Base-by-base conservation (phyloP, 1,284 basidiomycete genomes). In the Leccinum angustisporum region DNA sequence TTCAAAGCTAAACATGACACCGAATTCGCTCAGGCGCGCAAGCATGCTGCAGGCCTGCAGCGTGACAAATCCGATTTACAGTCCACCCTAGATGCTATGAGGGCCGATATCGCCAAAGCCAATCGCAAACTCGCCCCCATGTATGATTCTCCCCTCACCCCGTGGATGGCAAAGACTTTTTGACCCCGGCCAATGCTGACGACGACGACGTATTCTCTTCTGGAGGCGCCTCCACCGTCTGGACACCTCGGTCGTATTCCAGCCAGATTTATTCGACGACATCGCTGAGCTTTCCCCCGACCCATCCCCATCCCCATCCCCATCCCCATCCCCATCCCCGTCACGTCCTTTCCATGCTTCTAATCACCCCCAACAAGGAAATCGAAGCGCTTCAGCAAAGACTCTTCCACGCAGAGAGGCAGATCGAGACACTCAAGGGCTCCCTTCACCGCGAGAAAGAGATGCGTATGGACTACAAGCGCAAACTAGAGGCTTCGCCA, bases 61-160 rank as follows among this genome's bases (percentile, higher is more conserved):
- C 86, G 97, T 62, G 96, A 99, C 74, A 95, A 96, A 76, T 90
- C 87, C 48, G 97, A 99, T 69, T 80, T 98, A 13, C 91, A 97
- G 72, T 85, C 88, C 65, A 81, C 88, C 16, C 80, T 98, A 36
- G 91, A 93, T 63, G 80, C 84, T 7, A 78, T 94, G 72, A 92
- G 91, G 73, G 80, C 79, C 0, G 91, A 95, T 57, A 76, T 86
- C 56, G 81, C 83, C 3, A 85, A 86, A 61, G 85, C 85, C 27
- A 82, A 79, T 25, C 80, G 84, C 34, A 79, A 84, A 31, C 79
- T 87, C 5, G 73, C 72, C 4, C 85, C 85, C 43, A 83, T 83
- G 50, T 88, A 86, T 67, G 86, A 87, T 7, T 87, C 86, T 5
- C 88, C 90, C 11, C 75, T 86, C 43, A 90, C 90, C 0, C 82